Conservation (phyloP, 1,284 basidiomycete genomes). For the Agaricales sp. region DNA sequence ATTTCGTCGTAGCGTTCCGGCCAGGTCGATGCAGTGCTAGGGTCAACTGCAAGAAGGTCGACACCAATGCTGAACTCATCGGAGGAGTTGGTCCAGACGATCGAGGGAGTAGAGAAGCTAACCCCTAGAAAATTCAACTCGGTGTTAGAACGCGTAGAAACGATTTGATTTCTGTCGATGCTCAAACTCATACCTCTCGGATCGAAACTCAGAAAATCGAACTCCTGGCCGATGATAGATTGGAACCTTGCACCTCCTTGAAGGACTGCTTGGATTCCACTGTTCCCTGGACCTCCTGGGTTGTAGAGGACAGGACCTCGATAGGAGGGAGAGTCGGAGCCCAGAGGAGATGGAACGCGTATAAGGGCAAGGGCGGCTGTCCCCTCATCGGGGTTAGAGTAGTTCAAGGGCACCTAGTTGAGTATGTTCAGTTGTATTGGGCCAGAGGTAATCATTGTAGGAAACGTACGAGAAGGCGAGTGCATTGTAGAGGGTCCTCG, state of each 20-base stretch:
- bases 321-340: conserved; percentile 17
- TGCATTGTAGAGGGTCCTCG: neutral
- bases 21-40: neutral
- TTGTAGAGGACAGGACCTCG: conserved; percentile 38
- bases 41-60: neutral
- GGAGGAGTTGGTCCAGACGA: neutral
- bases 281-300: conserved; percentile 41
- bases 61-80: neutral
- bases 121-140: too few relatives aligned
- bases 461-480: neutral
- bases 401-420: conserved; percentile 28
- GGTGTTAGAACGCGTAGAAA: neutral
- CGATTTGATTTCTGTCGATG: too few relatives aligned
- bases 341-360: conserved; percentile 16
- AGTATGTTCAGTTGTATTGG: neutral
- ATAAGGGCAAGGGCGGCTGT: conserved; percentile 27
- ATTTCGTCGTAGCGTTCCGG: too few relatives aligned
- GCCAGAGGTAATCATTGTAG: neutral
- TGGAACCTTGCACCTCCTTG: conserved; percentile 19
- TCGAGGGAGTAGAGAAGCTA: neutral
- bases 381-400: conserved; percentile 19
- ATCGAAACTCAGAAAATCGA: conserved; percentile 42
- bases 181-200: conserved; percentile 21
- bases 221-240: conserved; percentile 29
- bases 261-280: conserved; percentile 26